These are phyloP conservation scores for Phlegmacium glaucopus DNA, from an alignment of 768 basidiomycete species.

Conservation along the genomic window DNA sequence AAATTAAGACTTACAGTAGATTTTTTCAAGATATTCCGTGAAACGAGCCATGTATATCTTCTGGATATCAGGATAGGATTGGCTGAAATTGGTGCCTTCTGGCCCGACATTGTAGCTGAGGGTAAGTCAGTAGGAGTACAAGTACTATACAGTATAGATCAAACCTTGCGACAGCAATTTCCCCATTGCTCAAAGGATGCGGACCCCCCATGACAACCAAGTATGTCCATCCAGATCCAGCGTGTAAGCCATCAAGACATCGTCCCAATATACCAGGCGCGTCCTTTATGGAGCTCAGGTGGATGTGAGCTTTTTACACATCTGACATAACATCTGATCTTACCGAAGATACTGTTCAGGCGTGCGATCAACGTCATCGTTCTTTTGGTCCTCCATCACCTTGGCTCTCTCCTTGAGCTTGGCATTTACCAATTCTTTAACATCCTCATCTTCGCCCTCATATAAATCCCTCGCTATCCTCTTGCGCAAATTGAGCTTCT, in stretches of 20 bases:
- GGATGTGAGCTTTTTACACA: neutral
- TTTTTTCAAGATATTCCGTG: neutral
- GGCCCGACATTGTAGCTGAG: neutral
- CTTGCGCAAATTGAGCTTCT: neutral
- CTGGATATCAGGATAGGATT: neutral
- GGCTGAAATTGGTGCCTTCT: neutral
- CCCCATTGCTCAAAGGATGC: neutral
- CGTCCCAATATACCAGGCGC: neutral
- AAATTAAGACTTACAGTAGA: neutral
- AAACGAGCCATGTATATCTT: neutral
- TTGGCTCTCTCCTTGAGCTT: neutral
- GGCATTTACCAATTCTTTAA: neutral
- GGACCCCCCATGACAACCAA: conserved; percentile 5
- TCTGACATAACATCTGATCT: neutral
- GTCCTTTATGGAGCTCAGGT: neutral
- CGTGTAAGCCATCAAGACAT: neutral
- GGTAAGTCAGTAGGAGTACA: neutral
- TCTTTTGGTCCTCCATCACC: neutral
- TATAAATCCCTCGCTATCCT: neutral
- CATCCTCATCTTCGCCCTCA: neutral
- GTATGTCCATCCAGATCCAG: conserved; percentile 5
- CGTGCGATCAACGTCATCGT: neutral
- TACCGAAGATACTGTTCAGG: conserved; percentile 5
- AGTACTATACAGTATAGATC: neutral
- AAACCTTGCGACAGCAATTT: conserved; percentile 3